Evolutionary conservation across 2,329 filamentous ascomycete genomes (phyloP).

Genomic region (Pseudogymnoascus sp.): DNA sequence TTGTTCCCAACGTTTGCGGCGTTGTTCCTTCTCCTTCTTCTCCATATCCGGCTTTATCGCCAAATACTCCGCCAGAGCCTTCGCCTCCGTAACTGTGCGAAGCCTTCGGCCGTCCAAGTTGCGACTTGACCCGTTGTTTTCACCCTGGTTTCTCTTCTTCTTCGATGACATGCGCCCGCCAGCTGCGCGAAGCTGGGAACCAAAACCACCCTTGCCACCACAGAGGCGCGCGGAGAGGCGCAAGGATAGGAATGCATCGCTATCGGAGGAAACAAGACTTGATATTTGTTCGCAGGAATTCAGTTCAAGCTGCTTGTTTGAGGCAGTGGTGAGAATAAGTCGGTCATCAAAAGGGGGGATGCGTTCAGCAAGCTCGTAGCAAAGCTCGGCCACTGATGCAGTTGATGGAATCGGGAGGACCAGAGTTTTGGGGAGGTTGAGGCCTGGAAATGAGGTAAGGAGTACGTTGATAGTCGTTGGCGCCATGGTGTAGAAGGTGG

Average conservation of each 20-base stretch:
- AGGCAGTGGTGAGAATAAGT: constrained; percentile 73
- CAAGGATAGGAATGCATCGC: constrained; percentile 69
- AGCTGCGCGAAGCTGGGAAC: constrained; percentile 90
- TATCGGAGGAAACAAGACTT: constrained; percentile 45
- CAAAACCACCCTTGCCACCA: constrained; percentile 96
- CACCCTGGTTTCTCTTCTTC: constrained; percentile 71
- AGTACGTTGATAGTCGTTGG: constrained; percentile 64
- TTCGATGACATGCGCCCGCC: constrained; percentile 96
- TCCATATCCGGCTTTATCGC: constrained; percentile 98
- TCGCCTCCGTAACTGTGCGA: constrained; percentile 89
- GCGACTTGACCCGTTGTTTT: constrained; percentile 81
- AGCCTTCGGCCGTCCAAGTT: constrained; percentile 87
- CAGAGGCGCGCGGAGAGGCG: constrained; percentile 71
- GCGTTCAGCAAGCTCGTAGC: constrained; percentile 50
- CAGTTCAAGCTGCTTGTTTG: constrained; percentile 59
- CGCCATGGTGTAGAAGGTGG: constrained; percentile 37
- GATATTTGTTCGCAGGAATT: constrained; percentile 48
- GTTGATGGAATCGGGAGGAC: constrained; percentile 62
- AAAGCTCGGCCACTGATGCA: constrained; percentile 59
- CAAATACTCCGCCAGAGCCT: constrained; percentile 87
- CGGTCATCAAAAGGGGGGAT: constrained; percentile 48
- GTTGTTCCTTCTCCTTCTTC: constrained; percentile 79
- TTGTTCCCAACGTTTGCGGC: constrained; percentile 76
- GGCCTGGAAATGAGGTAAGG: constrained; percentile 73
- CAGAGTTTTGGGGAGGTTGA: constrained; percentile 74